Percentiles rank a stretch among this genome's conserved stretches.
Evolutionary conservation across 306 rosid genomes (phyloP).

Genomic region (Dalbergia cultrata): DNA sequence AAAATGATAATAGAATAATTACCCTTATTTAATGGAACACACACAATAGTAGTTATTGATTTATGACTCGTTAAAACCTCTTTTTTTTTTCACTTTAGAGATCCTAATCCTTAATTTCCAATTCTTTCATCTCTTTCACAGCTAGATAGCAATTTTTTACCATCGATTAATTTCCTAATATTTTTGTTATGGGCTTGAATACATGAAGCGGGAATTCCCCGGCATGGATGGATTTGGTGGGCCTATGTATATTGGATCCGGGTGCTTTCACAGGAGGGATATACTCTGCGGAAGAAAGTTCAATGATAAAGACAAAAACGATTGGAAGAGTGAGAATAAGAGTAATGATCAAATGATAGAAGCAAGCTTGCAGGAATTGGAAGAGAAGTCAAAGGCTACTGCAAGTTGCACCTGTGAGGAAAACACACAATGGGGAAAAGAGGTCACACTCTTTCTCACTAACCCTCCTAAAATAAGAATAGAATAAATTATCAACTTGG

Average conservation of each 20-base stretch:
- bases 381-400: not conserved
- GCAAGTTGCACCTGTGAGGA: not conserved
- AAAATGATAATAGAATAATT: too few species aligned
- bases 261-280: not conserved
- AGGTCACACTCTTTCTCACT: not conserved
- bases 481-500: too few species aligned
- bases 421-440: not conserved
- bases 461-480: too few species aligned
- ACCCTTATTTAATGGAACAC: too few species aligned
- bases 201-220: not conserved
- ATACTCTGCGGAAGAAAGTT: not conserved
- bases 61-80: too few species aligned
- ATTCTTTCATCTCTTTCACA: not conserved
- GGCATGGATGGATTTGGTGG: not conserved
- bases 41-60: too few species aligned
- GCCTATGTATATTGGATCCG: not conserved
- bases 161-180: not conserved
- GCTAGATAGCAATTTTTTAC: not conserved
- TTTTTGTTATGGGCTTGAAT: not conserved
- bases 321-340: not conserved
- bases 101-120: too few species aligned
- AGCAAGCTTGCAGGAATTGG: not conserved
- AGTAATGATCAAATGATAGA: not conserved
- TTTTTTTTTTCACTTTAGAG: too few species aligned
- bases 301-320: not conserved